Base-by-base conservation (phyloP, 208 protist species). In the Zelonia costaricensis region DNA sequence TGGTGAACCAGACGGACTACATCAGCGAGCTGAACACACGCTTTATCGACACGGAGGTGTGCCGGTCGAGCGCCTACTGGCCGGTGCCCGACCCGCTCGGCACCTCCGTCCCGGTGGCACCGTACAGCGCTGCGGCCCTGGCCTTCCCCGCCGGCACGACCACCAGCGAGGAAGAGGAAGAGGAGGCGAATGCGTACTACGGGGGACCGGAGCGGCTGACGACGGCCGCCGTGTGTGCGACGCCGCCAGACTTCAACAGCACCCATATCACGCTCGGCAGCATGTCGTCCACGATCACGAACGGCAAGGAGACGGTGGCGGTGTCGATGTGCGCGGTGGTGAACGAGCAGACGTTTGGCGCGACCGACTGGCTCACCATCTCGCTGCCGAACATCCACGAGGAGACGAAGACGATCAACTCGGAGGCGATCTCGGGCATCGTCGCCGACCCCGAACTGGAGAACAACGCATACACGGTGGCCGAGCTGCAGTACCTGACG, bases 351-450 rank as follows among this genome's bases (percentile, higher is more conserved):
- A 73, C 76, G 15, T 93, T 85, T 55, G 84, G 86, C 28, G 76
- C 85, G 43, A 90, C 74, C n/a, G 89, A 95, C 63, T 93, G 85
- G 89, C 76, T 93, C 27, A 74, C 85, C 61, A 25, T 95, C 35
- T 79, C 86, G 22, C 51, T 95, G 31, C 72, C 78, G 8, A 61
- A 56, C 31, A 71, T 82, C 36, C 62, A 70, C 27, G 60, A 76
- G 43, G 69, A 76, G 69, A 62, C 58, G 12, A 59, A 61, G 7
- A 55, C 59, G 56, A 60, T 77, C 18, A 44, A 63, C 43, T 22
- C 56, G 16, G 68, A 66, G 16, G 52, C 71, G 33, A 56, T 61
- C 12, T 22, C 66, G 31, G 22, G 51, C 36, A 64, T 80, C 45
- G 55, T 82, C 18, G 64, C 66, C 10, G 64, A 73, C 45, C n/a